Percentiles rank a stretch among this genome's conserved stretches.
Conservation (phyloP, 2,329 filamentous ascomycete species). For the Malbranchea cinnamomea region DNA sequence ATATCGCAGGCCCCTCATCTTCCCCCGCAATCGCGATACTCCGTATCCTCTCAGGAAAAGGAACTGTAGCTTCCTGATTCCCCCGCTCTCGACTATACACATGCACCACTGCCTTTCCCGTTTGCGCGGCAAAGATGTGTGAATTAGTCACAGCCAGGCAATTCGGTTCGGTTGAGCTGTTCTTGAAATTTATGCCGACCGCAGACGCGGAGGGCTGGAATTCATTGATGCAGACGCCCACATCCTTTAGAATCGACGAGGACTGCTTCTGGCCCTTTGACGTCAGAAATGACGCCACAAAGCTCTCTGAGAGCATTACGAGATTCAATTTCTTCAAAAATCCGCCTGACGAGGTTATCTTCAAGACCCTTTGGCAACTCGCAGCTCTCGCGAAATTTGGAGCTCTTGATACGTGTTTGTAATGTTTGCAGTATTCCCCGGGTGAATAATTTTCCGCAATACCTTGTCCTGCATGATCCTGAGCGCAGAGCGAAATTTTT, state of each 20-base stretch:
- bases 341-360: too few species aligned
- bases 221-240: slow-evolving; percentile 74
- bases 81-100: slow-evolving; percentile 75
- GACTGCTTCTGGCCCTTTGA: slow-evolving; percentile 21
- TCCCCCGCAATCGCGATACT: slow-evolving; percentile 54
- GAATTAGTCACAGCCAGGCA: slow-evolving; percentile 65
- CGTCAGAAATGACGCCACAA: slow-evolving; percentile 30
- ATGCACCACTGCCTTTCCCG: slow-evolving; percentile 81
- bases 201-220: slow-evolving; percentile 61
- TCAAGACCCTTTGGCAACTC: too few species aligned
- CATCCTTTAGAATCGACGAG: slow-evolving; percentile 50
- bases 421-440: too few species aligned
- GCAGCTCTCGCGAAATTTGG: too few species aligned
- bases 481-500: too few species aligned
- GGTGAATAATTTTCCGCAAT: too few species aligned
- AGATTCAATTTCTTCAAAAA: too few species aligned
- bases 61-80: slow-evolving; percentile 75
- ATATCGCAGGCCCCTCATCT: slow-evolving; percentile 34
- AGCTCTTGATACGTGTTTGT: too few species aligned
- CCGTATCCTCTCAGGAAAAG: slow-evolving; percentile 74
- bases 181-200: slow-evolving; percentile 75
- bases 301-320: slow-evolving; percentile 35
- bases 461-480: too few species aligned
- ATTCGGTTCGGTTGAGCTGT: slow-evolving; percentile 67
- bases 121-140: slow-evolving; percentile 83